Conservation (phyloP, 306 rosid genomes). For the Erythrophleum fordii region DNA sequence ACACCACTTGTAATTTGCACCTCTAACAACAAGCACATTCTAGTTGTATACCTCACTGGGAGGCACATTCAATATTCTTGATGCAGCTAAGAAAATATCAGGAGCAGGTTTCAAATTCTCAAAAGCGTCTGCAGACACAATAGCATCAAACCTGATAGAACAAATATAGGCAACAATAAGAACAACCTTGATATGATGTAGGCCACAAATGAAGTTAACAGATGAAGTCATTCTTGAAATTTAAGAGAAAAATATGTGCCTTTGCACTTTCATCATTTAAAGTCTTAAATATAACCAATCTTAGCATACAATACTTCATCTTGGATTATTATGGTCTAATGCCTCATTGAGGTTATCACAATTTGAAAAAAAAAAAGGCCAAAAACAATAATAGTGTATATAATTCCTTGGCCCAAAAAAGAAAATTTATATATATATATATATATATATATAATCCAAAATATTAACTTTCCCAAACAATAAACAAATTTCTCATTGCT, state of each 20-base stretch:
- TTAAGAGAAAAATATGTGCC: slow-evolving; percentile 2
- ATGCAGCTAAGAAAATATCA: slow-evolving; percentile 92
- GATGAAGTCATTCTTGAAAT: slow-evolving; percentile 28
- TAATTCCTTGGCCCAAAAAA: not conserved
- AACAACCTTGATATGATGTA: slow-evolving; percentile 6
- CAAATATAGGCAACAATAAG: slow-evolving; percentile 27
- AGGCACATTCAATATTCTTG: slow-evolving; percentile 73
- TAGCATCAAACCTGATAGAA: slow-evolving; percentile 87
- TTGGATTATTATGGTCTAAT: slow-evolving; percentile 30
- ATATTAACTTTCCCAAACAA: not conserved
- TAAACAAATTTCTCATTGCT: not conserved
- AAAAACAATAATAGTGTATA: not conserved
- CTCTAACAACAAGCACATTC: slow-evolving; percentile 35
- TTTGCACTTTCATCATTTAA: slow-evolving; percentile 21
- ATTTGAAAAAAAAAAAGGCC: not conserved
- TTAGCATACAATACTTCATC: slow-evolving; percentile 34
- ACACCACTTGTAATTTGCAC: not conserved
- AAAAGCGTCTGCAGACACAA: slow-evolving; percentile 97
- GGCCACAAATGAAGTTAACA: slow-evolving; percentile 24
- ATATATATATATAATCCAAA: not conserved
- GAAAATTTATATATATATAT: too few relatives aligned
- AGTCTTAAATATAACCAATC: not conserved
- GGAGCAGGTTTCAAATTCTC: slow-evolving; percentile 99
- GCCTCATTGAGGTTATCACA: not conserved
- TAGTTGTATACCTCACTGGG: slow-evolving; percentile 66